Base-by-base conservation (phyloP, 805 yeast species). In the Saccharomycopsis guyanensis region DNA sequence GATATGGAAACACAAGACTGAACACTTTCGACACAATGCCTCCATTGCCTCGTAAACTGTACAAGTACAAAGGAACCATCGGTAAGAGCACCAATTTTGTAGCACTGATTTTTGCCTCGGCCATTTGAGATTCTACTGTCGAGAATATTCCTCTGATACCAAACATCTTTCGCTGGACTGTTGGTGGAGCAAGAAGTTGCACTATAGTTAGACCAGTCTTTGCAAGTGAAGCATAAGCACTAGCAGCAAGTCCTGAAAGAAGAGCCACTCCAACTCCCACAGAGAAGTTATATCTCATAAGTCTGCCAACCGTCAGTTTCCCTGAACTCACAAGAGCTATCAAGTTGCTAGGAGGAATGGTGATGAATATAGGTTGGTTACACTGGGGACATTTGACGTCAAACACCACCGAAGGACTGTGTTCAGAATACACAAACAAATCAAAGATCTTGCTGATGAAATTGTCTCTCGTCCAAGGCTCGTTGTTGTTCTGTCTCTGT, bases 311-410 rank as follows among this genome's bases (percentile, higher is more conserved):
- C 5, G 53, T 45, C n/a, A 51, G 53, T 39, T 54, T 54, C 2
- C 57, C n/a, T n/a, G 53, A 16, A 1, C 55, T 47, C 2, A 55
- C 31, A 19, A 54, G 43, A 4, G 29, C 38, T 2, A 51, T 37
- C n/a, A 54, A 5, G 5, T 23, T 7, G 31, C 53, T 54, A 18
- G 56, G 50, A 19, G 47, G 47, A 3, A 58, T 55, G 23, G 58
- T 55, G 25, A 65, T 42, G 23, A 59, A 53, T 2, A 66, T 57
- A 10, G 61, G 57, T 3, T 60, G 49, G 36, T 60, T 56, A 50
- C 72, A 67, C 49, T 66, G 71, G 1, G 70, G 70, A 50, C 72
- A 67, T 16, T 56, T 58, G 18, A 64, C 57, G 5, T 48, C 31
- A 22, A 41, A 25, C 15, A 35, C 16, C 5, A 27, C 43, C 38